Evolutionary conservation across 768 basidiomycete genomes (phyloP), one percentile per base, ranked within the genome.

Genomic region (Pisolithus tinctorius): DNA sequence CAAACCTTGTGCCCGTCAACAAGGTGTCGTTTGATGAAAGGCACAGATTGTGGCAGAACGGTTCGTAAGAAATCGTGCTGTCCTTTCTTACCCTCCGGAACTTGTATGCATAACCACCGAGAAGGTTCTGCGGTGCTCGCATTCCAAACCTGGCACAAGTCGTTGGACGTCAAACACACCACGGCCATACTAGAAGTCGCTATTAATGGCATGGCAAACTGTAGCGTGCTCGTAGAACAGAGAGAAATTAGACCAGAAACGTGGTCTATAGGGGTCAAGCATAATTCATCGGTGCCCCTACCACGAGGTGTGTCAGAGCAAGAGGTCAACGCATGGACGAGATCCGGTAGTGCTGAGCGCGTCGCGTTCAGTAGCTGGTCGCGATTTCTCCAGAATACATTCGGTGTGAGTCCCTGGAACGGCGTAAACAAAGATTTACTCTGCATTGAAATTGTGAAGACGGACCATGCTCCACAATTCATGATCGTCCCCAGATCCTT

Each of bases 401-500:
- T 56, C 0, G 93, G 86, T 1, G 83, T 89, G 49, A 95, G 69
- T 4, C 91, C 91, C 86, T 91, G 57, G 6, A 36, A 17, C 4
- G 30, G 45, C n/a, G 44, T 47, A 41, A 27, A 39, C 16, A 26
- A 25, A 26, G 46, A 30, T 38, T 17, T 29, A 11, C 29, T 66
- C 41, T 36, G 27, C 34, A 34, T 34, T 1, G 45, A 48, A 42
- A 36, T 43, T 5, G 31, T 11, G 29, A 20, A 29, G 14, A 63
- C 73, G 29, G 50, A 88, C 88, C 80, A 80, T 79, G 27, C 84
- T 78, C 93, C 92, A 94, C 5, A 87, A 72, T 66, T 96, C 93
- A 61, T 94, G 91, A 60, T 98, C 95, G 60, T 97, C 95, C 0
- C 93, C 95, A 0, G 88, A 90, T 1, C 95, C 95, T 65, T 95